Percentiles rank a stretch among this genome's conserved stretches.
Conservation (phyloP, 2,329 filamentous ascomycete species). For the Zopfia rhizophila region DNA sequence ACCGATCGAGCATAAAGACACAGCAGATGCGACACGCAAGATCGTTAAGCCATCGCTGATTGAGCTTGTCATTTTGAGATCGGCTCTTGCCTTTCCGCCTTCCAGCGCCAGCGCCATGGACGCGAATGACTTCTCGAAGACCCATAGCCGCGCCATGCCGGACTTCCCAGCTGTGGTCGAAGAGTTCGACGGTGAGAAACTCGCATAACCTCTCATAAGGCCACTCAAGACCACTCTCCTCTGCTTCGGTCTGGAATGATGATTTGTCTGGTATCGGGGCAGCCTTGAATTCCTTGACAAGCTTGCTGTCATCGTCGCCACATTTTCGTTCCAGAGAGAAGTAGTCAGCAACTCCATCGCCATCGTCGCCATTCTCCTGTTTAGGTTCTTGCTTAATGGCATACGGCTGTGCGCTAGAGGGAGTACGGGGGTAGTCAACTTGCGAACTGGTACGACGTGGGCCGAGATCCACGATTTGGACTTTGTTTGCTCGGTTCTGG, state of each 20-base stretch:
- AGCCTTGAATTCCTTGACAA: constrained; percentile 96
- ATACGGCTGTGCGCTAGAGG: constrained; percentile 61
- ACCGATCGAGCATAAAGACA: constrained; percentile 96
- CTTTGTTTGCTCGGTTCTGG: constrained; percentile 88
- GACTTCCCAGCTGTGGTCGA: constrained; percentile 94
- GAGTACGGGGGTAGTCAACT: constrained; percentile 65
- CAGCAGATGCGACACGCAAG: constrained; percentile 94
- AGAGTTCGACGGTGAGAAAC: constrained; percentile 91
- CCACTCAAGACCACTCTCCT: constrained; percentile 85
- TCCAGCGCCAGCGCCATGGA: constrained; percentile 91
- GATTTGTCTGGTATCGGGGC: constrained; percentile 83
- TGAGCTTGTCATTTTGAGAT: constrained; percentile 79
- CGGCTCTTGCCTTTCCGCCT: constrained; percentile 75
- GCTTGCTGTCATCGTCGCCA: constrained; percentile 87
- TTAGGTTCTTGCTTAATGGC: constrained; percentile 71
- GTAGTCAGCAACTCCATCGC: constrained; percentile 72
- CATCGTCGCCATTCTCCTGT: constrained; percentile 69
- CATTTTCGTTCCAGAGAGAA: constrained; percentile 86
- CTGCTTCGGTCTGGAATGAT: constrained; percentile 80
- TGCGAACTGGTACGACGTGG: constrained; percentile 71
- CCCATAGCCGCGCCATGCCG: constrained; percentile 97
- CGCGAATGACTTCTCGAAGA: constrained; percentile 86
- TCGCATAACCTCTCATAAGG: constrained; percentile 94
- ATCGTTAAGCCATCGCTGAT: constrained; percentile 90
- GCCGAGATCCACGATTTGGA: constrained; percentile 87